A percentile compares a stretch with the other conserved stretches of the same genome.
phyloP scores from a whole-genome alignment of 768 basidiomycete genomes.

The Lentinula raphanica region DNA sequence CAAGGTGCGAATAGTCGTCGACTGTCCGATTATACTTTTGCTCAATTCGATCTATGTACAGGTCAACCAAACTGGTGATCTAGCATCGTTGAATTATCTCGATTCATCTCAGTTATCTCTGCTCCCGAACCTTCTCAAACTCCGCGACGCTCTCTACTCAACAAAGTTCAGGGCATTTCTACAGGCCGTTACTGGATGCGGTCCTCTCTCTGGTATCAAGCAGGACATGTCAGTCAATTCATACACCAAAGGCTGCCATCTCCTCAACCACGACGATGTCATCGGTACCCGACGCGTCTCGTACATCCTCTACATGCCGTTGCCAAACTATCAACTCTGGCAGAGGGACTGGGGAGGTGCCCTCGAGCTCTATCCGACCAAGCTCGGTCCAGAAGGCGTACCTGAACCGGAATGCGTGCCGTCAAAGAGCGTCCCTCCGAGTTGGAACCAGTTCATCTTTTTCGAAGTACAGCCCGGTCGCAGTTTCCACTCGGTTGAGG shows the following conservation, averaged over 20 bases:
- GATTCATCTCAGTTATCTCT: conserved; percentile 69
- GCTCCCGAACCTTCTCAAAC: conserved; percentile 71
- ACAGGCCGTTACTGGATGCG: conserved; percentile 85
- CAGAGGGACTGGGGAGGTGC: conserved; percentile 89
- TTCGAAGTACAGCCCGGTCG: conserved; percentile 91
- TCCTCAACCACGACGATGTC: conserved; percentile 97
- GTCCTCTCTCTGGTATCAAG: conserved; percentile 83
- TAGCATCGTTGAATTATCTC: conserved; percentile 88
- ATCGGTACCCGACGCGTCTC: conserved; percentile 91
- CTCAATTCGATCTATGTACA: conserved; percentile 25
- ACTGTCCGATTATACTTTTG: conserved; percentile 4
- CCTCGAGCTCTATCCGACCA: conserved; percentile 85
- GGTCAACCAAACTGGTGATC: conserved; percentile 97
- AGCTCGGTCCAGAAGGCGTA: conserved; percentile 51
- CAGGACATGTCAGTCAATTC: conserved; percentile 95
- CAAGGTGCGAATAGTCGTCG: conserved; percentile 50
- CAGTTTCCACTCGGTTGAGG: conserved; percentile 96
- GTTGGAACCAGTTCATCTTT: conserved; percentile 87
- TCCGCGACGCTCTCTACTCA: conserved; percentile 92
- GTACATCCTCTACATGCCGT: conserved; percentile 95
- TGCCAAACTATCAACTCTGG: conserved; percentile 72
- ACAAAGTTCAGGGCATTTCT: conserved; percentile 75
- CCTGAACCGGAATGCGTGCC: conserved; percentile 68
- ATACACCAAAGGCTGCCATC: conserved; percentile 87
- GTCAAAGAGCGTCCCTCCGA: conserved; percentile 63